Evolutionary conservation across 306 rosid genomes (phyloP).

Genomic region (Trifolium fragiferum): DNA sequence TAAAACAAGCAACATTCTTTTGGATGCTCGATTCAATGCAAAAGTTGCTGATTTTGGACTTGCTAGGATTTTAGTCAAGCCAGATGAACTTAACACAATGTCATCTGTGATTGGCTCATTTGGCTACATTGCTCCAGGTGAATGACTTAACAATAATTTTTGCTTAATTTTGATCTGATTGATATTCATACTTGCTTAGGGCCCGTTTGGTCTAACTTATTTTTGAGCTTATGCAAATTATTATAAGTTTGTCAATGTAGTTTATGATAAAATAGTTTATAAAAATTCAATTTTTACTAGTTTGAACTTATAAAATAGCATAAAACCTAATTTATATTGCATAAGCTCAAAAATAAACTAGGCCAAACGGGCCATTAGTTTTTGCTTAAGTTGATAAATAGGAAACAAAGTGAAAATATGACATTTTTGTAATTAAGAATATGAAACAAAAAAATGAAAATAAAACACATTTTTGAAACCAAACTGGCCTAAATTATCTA

Average conservation of each 20-base stretch:
- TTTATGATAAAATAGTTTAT: no score
- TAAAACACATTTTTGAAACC: neutral
- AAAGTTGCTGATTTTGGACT: neutral
- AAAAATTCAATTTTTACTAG: no score
- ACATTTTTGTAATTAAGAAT: no score
- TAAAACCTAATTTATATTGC: no score
- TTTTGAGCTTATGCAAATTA: no score
- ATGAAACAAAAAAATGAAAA: neutral
- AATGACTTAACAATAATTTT: slow-evolving; percentile 19
- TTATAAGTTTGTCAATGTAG: no score
- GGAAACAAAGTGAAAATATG: no score
- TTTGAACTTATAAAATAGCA: no score
- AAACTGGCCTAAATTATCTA: neutral
- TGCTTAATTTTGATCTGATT: neutral
- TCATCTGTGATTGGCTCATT: neutral
- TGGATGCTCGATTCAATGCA: neutral
- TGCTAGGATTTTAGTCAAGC: neutral
- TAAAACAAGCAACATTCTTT: slow-evolving; percentile 1
- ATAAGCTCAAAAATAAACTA: no score
- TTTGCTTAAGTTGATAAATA: no score
- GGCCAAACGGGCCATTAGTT: no score
- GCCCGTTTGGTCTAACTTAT: no score
- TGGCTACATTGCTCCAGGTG: slow-evolving; percentile 48
- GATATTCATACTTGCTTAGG: neutral
- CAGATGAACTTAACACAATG: neutral